phyloP scores from a whole-genome alignment of 2,329 filamentous ascomycete genomes.

The Ceratocystis smalleyi region DNA sequence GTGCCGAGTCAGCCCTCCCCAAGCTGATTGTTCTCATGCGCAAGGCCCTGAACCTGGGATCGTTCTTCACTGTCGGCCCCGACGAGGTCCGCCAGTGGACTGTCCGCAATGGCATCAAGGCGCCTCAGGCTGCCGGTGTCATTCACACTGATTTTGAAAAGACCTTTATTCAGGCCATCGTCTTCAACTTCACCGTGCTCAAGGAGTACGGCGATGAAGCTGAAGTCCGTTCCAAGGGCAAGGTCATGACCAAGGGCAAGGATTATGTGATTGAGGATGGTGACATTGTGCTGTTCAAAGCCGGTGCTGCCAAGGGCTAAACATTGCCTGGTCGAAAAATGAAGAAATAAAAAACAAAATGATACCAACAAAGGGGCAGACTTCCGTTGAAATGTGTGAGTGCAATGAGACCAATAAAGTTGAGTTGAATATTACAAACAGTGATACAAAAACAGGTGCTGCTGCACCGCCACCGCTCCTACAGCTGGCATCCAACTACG shows the following conservation, averaged over 20 bases:
- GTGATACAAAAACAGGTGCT: not conserved
- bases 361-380: slow-evolving; percentile 5
- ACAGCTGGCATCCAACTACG: not conserved
- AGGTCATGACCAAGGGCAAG: slow-evolving; percentile 97
- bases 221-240: slow-evolving; percentile 81
- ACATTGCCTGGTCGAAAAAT: slow-evolving; percentile 7
- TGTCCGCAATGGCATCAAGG: slow-evolving; percentile 86
- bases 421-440: not conserved
- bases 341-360: slow-evolving; percentile 9
- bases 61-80: slow-evolving; percentile 91
- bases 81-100: slow-evolving; percentile 99
- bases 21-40: slow-evolving; percentile 92
- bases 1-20: slow-evolving; percentile 74
- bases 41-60: slow-evolving; percentile 73
- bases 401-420: not conserved
- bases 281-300: slow-evolving; percentile 76
- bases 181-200: slow-evolving; percentile 73
- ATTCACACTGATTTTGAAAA: slow-evolving; percentile 99
- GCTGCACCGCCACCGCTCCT: not conserved
- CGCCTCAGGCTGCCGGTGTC: slow-evolving; percentile 92
- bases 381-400: not conserved
- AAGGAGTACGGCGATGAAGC: slow-evolving; percentile 81
- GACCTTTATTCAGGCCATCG: slow-evolving; percentile 93
- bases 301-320: slow-evolving; percentile 61
- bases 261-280: slow-evolving; percentile 84